Base-by-base conservation (phyloP, 306 rosid species). In the Vigna reflexopilosa region DNA sequence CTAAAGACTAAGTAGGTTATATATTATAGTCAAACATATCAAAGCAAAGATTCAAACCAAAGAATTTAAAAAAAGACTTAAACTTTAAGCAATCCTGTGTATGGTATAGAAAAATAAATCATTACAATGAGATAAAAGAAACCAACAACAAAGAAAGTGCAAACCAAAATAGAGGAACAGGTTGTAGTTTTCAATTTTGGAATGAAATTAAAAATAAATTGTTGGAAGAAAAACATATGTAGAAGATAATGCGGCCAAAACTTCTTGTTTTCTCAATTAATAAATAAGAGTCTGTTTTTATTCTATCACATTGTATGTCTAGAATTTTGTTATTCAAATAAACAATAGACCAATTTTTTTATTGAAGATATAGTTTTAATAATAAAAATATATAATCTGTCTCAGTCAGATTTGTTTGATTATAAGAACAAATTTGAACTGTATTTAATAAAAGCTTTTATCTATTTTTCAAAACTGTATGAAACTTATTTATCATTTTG, bases 21-120 rank as follows among this genome's bases (percentile, higher is more conserved):
- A n/a, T 64, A 64, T 34, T 54, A 5, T 55, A 72, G 42, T 73
- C 77, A 57, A 56, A 57, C 67, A 13, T 15, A 73, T 44, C 20
- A 58, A 73, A 16, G 20, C 38, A 57, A 24, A 22, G 9, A 73
- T 40, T 38, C 77, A 56, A 22, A 73, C 22, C 16, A 8, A 32
- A 9, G 16, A 0, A 14, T 68, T 24, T 68, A 12, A 12, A 44
- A 67, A 38, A 65, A 20, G 1, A 38, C n/a, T 8, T 14, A 14
- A 42, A 42, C 55, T 56, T 57, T 40, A 73, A 57, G 45, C 57
- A 42, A 73, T 40, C 16, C 32, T 10, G 16, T 6, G 20, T 32
- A 30, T 32, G 6, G 32, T 61, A 30, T 61, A 59, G 17, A 58
- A 11, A 61, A 61, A 30, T 0, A 61, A 59, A 13, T 2, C 19